These are phyloP conservation scores for Phylloporus sp. DNA, from an alignment of 768 basidiomycete genomes.

Conservation along the genomic window DNA sequence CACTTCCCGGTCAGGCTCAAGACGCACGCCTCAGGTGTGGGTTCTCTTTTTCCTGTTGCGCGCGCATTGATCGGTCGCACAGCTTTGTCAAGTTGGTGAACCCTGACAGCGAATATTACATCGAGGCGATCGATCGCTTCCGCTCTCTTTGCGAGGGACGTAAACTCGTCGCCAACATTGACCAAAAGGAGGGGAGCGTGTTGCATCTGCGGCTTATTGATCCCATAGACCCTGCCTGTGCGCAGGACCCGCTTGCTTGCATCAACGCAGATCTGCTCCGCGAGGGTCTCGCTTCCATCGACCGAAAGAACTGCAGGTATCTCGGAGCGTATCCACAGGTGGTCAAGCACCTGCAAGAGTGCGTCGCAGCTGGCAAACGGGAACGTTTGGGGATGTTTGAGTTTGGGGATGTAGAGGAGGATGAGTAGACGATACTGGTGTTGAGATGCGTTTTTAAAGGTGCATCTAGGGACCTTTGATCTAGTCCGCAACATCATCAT, in stretches of 20 bases:
- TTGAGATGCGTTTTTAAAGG: conserved; percentile 14
- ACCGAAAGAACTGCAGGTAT: conserved; percentile 74
- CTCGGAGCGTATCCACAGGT: conserved; percentile 64
- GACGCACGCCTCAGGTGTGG: conserved; percentile 85
- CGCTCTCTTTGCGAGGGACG: conserved; percentile 83
- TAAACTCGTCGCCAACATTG: conserved; percentile 93
- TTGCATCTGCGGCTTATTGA: conserved; percentile 93
- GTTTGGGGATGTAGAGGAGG: conserved; percentile 87
- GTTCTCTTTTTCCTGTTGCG: neutral
- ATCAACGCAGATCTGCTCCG: conserved; percentile 87
- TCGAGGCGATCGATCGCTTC: conserved; percentile 85
- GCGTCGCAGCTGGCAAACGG: conserved; percentile 60
- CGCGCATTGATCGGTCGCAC: conserved; percentile 3
- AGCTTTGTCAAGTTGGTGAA: conserved; percentile 86
- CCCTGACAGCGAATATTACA: conserved; percentile 79
- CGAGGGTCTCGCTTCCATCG: conserved; percentile 81
- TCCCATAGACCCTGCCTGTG: conserved; percentile 64
- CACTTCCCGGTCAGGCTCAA: conserved; percentile 87
- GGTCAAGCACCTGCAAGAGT: conserved; percentile 57
- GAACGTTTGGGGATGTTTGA: conserved; percentile 83
- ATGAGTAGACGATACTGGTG: conserved; percentile 39
- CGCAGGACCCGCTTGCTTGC: conserved; percentile 65
- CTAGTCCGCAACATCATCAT: conserved; percentile 7
- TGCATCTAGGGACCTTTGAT: conserved; percentile 13
- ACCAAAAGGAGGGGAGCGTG: conserved; percentile 71